Conservation (phyloP, 2,329 filamentous ascomycete species). For the Paecilomyces fulvus region DNA sequence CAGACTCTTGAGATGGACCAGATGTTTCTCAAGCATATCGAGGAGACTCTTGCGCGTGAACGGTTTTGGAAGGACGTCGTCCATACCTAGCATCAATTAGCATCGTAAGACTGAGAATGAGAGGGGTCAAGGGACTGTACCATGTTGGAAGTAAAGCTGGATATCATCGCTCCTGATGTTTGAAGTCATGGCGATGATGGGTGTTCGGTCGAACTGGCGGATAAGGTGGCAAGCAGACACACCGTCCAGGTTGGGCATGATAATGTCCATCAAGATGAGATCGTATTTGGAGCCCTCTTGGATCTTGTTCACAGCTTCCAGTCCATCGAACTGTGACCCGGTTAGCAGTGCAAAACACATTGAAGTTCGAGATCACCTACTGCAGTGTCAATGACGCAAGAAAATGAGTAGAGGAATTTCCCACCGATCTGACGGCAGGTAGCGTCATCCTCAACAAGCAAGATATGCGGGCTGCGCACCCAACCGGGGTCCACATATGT, state of each 20-base stretch:
- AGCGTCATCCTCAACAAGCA: constrained; percentile 78
- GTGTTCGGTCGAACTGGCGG: constrained; percentile 71
- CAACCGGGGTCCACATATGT: constrained; percentile 55
- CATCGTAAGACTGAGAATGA: constrained; percentile 5
- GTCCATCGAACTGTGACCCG: constrained; percentile 63
- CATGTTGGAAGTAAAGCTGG: constrained; percentile 92
- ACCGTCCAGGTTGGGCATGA: constrained; percentile 94
- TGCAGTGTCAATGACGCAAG: constrained; percentile 55
- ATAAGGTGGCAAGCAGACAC: constrained; percentile 93
- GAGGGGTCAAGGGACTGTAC: constrained; percentile 44
- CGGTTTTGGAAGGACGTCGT: constrained; percentile 91
- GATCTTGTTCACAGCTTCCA: constrained; percentile 86
- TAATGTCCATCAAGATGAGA: constrained; percentile 81
- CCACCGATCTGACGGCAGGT: constrained; percentile 59
- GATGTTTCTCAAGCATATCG: constrained; percentile 78
- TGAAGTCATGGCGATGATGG: constrained; percentile 97
- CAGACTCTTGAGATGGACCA: constrained; percentile 72
- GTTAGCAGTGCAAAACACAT: constrained; percentile 3
- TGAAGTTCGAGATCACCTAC: constrained; percentile 34
- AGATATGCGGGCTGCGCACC: constrained; percentile 64
- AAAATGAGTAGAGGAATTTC: constrained; percentile 58
- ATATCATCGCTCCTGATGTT: constrained; percentile 97
- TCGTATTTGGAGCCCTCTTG: constrained; percentile 57
- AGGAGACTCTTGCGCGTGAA: constrained; percentile 86
- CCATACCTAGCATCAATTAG: constrained; percentile 63